Conservation (phyloP, 805 yeast genomes). For the Wickerhamomyces alni region DNA sequence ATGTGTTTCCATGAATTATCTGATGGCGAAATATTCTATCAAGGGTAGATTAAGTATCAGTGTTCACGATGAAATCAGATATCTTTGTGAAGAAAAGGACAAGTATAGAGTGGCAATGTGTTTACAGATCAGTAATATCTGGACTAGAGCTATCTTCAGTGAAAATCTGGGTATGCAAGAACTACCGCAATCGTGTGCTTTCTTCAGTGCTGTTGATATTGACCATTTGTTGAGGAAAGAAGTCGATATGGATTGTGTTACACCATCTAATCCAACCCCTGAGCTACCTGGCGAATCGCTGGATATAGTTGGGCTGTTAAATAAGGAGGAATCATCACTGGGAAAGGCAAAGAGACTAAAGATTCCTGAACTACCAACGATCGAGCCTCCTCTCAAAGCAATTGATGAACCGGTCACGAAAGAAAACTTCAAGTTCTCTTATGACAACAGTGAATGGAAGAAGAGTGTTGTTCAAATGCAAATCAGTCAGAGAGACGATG, state of each 20-base stretch:
- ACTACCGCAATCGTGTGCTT: constrained; percentile 92
- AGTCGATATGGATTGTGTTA: constrained; percentile 84
- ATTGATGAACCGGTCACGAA: not conserved
- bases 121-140: constrained; percentile 80
- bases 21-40: constrained; percentile 55
- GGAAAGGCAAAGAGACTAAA: constrained; percentile 14
- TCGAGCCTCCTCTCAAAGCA: not conserved
- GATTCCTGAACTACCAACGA: constrained; percentile 9
- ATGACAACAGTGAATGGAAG: constrained; percentile 9
- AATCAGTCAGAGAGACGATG: constrained; percentile 7
- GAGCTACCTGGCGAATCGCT: constrained; percentile 78
- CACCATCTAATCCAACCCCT: constrained; percentile 74
- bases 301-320: constrained; percentile 49
- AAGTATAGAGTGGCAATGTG: constrained; percentile 73
- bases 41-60: constrained; percentile 78
- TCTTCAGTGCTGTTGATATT: constrained; percentile 89
- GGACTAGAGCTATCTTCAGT: constrained; percentile 96
- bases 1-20: constrained; percentile 81
- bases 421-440: constrained; percentile 5
- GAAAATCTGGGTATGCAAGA: constrained; percentile 86
- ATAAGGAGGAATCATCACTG: constrained; percentile 26
- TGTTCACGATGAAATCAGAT: constrained; percentile 93
- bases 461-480: constrained; percentile 11
- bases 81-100: constrained; percentile 67
- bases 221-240: constrained; percentile 88